Evolutionary conservation across 352 stramenopile species (phyloP), one percentile per base, ranked within the genome.

Genomic region (Pythium insidiosum): DNA sequence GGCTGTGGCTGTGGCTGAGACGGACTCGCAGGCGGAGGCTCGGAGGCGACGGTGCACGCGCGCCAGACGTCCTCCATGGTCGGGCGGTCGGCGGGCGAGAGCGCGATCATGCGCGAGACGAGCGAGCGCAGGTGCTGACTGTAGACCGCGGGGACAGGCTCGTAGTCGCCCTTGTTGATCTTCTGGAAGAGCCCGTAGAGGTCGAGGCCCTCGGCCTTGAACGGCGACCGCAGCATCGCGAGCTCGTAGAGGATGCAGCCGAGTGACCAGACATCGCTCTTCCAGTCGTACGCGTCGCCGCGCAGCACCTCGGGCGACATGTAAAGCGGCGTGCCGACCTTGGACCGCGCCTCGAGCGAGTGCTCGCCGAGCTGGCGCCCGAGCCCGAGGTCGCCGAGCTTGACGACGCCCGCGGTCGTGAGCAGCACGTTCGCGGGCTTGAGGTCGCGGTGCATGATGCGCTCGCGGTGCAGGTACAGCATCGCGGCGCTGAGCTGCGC

Each of bases 171-270:
- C 53, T 93, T 90, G 51, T 84, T 89, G 50, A 90, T 89, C 54
- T 97, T 97, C 50, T 96, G 58, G 47, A 98, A 97, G 12, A 97
- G 64, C 0, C 78, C 76, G 24, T 90, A 88, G 3, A 97, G 66
- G 37, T 95, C 94, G 18, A 97, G 63, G 0, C 84, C 88, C 48
- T 97, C 86, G 5, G 73, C 75, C 48, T 97, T 98, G 58, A 98
- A 98, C 11, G 94, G 94, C 16, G 88, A 96, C 3, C 80, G 74
- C 11, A 97, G 73, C 83, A 95, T 95, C 5, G 88, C 87, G 4
- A 98, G 68, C 58, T 98, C 94, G 59, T 98, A 98, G 22, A 98
- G 68, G 38, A 98, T 88, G 51, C 94, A 98, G 3, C 94, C 94
- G 28, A 98, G 71, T 24, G 68, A 92, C 94, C 94, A 98, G 3